Evolutionary conservation across 2,329 filamentous ascomycete species (phyloP), one percentile per base, ranked within the genome.

Genomic region (Hyphodiscus sp.): DNA sequence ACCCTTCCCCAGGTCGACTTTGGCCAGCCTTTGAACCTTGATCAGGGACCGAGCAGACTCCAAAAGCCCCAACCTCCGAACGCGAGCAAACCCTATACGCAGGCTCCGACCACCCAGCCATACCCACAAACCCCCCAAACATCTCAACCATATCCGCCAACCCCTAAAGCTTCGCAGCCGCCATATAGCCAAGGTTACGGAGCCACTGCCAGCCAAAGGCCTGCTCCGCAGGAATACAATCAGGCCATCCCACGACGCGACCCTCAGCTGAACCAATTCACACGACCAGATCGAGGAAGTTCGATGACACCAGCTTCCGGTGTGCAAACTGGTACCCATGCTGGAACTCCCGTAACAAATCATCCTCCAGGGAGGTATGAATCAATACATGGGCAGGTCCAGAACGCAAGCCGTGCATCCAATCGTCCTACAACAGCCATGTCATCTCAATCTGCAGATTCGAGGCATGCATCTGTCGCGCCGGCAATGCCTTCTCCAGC

Each of bases 21-120:
- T 19, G 58, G 58, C n/a, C 44, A 49, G n/a, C 58, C 59, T 18
- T 23, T 56, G 20, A 60, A 56, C 33, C 57, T 60, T 41, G 57
- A 58, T 26, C 56, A 50, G 30, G 47, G 20, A 30, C 41, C 53
- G 29, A 51, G 44, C 45, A 61, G 49, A 45, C 47, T 60, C 8
- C 57, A 57, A 42, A 63, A 64, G 33, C 50, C 49, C 15, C 30
- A 49, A 16, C 59, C 62, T 20, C 44, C 54, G 43, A 62, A 63
- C 41, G 45, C 55, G 20, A 63, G 60, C 33, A 64, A 61, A 49
- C 53, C 51, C 18, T 52, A 56, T 19, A 53, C 53, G 11, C 52
- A n/a, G 16, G 2, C 47, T 4, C 16, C 33, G 47, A 33, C 16
- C 50, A 44, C 30, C n/a, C n/a, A 16, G 33, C 33, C 33, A 38